phyloP scores from a whole-genome alignment of 192 early-diverging fungal species.

The Coemansia sp. region DNA sequence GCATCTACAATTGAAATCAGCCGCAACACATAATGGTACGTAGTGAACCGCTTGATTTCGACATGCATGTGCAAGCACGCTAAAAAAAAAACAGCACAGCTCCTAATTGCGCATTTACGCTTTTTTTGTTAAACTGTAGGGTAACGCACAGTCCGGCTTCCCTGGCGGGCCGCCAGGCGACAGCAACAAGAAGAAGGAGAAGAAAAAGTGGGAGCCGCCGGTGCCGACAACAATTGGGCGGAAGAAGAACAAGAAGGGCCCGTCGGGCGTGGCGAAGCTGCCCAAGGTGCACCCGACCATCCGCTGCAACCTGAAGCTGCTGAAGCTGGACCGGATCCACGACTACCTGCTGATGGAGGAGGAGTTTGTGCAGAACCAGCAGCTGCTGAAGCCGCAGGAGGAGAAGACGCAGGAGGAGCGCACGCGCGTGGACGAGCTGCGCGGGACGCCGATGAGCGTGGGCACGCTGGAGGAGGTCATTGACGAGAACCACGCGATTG shows the following conservation, averaged over 20 bases:
- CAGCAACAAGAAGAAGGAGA: constrained; percentile 73
- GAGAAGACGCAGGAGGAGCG: constrained; percentile 94
- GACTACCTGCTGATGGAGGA: constrained; percentile 99
- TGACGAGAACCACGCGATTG: constrained; percentile 99
- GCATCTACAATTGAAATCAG: neutral
- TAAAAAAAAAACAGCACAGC: no score
- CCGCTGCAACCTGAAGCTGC: constrained; percentile 93
- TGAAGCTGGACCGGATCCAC: constrained; percentile 98
- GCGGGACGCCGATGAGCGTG: constrained; percentile 96
- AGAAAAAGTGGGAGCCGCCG: constrained; percentile 99
- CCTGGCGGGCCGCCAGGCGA: constrained; percentile 62
- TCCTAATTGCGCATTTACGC: no score
- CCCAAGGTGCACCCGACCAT: constrained; percentile 98
- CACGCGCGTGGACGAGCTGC: constrained; percentile 89
- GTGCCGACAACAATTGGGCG: constrained; percentile 98
- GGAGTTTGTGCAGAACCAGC: constrained; percentile 99
- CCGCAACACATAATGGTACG: constrained; percentile 4
- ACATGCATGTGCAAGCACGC: no score
- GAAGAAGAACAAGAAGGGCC: constrained; percentile 93
- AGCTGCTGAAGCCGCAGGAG: constrained; percentile 94
- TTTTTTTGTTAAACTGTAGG: constrained; percentile 51
- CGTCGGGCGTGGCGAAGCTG: constrained; percentile 86
- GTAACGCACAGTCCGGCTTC: constrained; percentile 81
- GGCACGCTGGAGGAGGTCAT: constrained; percentile 98
- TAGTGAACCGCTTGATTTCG: no score